Percentiles rank a stretch among this genome's conserved stretches.
Evolutionary conservation across 257 asterid genomes (phyloP).

Genomic region (Penstemon barbatus): DNA sequence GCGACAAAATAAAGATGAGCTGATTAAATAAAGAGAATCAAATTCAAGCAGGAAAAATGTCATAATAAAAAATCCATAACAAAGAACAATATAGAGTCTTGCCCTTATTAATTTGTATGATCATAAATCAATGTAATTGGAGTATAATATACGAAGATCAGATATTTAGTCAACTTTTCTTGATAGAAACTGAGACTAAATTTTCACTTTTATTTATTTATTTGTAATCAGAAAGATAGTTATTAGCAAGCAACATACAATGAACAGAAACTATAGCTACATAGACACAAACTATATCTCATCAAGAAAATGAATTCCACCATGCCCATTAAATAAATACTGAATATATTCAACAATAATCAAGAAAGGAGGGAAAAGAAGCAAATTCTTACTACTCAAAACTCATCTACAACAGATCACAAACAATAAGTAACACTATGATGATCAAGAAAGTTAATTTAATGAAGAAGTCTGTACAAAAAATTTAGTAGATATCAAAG

Average conservation of each 20-base stretch:
- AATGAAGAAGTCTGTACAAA: constrained; percentile 9
- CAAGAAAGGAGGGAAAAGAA: background rate
- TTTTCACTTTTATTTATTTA: too few relatives aligned
- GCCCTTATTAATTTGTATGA: too few relatives aligned
- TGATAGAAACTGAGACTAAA: background rate
- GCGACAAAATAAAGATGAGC: background rate
- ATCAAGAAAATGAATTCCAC: background rate
- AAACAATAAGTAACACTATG: background rate
- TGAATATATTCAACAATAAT: background rate
- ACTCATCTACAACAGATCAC: background rate
- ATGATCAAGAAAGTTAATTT: constrained; percentile 20
- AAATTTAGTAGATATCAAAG: background rate
- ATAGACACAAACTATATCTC: background rate
- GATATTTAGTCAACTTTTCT: background rate
- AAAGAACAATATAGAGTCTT: too few relatives aligned
- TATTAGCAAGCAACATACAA: background rate
- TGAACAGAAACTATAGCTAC: background rate
- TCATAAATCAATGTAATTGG: too few relatives aligned
- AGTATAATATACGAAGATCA: too few relatives aligned
- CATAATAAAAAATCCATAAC: too few relatives aligned
- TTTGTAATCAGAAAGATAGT: too few relatives aligned
- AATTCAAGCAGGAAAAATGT: background rate
- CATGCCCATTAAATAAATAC: background rate
- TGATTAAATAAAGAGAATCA: background rate
- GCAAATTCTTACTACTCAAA: background rate